Percentiles rank a stretch among this genome's conserved stretches.
Evolutionary conservation across 1,139 yeast genomes (phyloP).

Genomic region (Suhomyces yuchorum): DNA sequence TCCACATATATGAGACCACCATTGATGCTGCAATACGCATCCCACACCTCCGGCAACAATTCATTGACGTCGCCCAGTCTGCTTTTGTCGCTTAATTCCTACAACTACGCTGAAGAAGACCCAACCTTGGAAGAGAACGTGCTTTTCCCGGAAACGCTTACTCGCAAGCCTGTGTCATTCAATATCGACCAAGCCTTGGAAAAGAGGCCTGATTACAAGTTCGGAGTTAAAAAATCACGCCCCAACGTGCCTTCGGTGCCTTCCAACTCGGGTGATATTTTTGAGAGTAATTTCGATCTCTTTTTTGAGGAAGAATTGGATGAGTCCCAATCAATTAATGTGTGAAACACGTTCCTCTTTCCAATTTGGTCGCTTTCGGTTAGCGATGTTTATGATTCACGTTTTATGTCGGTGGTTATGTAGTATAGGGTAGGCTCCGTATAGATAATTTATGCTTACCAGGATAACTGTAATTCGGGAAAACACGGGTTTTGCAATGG

Average conservation of each 20-base stretch:
- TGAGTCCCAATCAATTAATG: conserved; percentile 21
- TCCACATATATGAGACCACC: conserved; percentile 7
- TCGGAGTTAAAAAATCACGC: conserved; percentile 10
- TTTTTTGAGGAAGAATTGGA: conserved; percentile 36
- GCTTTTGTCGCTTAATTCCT: conserved; percentile 35
- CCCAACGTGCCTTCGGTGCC: conserved; percentile 7
- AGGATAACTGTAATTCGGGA: background rate
- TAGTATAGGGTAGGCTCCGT: background rate
- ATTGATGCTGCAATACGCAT: conserved; percentile 10
- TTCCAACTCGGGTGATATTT: conserved; percentile 7
- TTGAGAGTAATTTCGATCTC: conserved; percentile 25
- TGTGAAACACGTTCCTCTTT: background rate
- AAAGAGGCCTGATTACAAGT: conserved; percentile 16
- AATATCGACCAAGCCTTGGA: conserved; percentile 16
- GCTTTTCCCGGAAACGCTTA: conserved; percentile 3
- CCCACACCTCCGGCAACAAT: conserved; percentile 16
- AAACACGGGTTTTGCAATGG: background rate
- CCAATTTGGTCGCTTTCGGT: background rate
- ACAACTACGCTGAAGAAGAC: conserved; percentile 23
- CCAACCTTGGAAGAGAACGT: conserved; percentile 15
- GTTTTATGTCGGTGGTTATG: conserved; percentile 4
- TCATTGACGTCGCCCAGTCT: conserved; percentile 41
- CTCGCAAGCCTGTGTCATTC: conserved; percentile 9
- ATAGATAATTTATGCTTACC: background rate
- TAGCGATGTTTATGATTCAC: conserved; percentile 9